Base-by-base conservation (phyloP, 441 rosid species). In the Euphorbia celastroides region DNA sequence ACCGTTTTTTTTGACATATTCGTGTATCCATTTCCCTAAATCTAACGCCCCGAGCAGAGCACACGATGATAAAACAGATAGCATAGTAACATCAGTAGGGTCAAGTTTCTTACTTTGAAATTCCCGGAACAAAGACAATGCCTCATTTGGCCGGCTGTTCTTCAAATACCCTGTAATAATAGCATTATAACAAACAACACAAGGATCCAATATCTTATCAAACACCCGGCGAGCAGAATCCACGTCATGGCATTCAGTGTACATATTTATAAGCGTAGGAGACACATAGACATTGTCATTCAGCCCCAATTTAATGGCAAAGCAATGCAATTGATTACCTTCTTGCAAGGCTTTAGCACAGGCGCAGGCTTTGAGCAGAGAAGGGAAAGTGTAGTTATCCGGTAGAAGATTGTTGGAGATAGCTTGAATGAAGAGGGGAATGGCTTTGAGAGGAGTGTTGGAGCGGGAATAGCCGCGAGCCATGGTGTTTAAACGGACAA, bases 11-110 rank as follows among this genome's bases (percentile, higher is more conserved):
- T 79, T 83, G 25, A 85, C 87, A 68, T 83, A 86, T 71, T 92
- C 91, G 72, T 89, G 95, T 19, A 88, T 78, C 94, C 98, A 92
- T 70, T 83, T 92, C 65, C 96, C 96, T 65, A 89, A 78, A 32
- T 86, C 87, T 41, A 92, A 72, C 2, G 94, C 82, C 56, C 96
- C 96, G 55, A 89, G 71, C 70, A 86, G 60, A 34, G 94, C 82
- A 79, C 94, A 89, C 32, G 83, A 86, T 7, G 96, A 85, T 75
- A 89, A 80, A 74, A 78, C 87, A 73, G 90, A 78, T 23, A 89
- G 84, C 80, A 87, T 76, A 1, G 92, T 89, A 62, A 92, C 86
- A 78, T 86, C 87, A 57, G 81, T 80, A 31, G 92, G 94, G 80
- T 69, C 77, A 69, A 85, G 74, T 69, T 74, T 71, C 62, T 77